These are phyloP conservation scores for Ceratocystis diversiconidia DNA, from an alignment of 2,329 filamentous ascomycete genomes.

Conservation along the genomic window DNA sequence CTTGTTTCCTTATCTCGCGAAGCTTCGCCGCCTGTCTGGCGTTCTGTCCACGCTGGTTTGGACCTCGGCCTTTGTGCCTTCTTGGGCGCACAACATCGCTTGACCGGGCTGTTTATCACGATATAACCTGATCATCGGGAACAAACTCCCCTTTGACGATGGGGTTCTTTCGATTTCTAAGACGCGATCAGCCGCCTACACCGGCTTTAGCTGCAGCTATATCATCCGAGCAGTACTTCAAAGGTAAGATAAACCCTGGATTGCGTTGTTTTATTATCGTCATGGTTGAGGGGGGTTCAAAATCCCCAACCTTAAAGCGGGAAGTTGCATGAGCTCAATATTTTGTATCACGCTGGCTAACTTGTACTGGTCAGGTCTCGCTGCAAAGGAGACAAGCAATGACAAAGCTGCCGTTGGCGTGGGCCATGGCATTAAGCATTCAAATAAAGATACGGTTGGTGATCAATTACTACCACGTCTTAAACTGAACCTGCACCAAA, in stretches of 20 bases:
- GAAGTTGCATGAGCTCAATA: not conserved
- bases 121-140: not conserved
- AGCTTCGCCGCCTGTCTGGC: not conserved
- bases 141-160: not conserved
- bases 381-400: constrained; percentile 11
- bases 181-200: constrained; percentile 15
- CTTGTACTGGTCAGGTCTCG: constrained; percentile 5
- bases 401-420: not conserved
- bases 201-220: constrained; percentile 16
- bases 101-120: not conserved
- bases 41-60: not conserved
- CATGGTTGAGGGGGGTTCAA: not conserved
- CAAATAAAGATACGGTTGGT: not conserved
- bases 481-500: constrained; percentile 10
- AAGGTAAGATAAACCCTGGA: constrained; percentile 8
- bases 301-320: not conserved
- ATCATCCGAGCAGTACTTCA: constrained; percentile 18
- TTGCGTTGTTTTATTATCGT: not conserved
- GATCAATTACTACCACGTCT: constrained; percentile 6
- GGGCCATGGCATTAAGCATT: not conserved
- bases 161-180: constrained; percentile 17
- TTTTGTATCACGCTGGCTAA: not conserved
- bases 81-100: not conserved
- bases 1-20: not conserved
- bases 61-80: not conserved